Evolutionary conservation across 768 basidiomycete species (phyloP).

Genomic region (Thelephora ganbajun): DNA sequence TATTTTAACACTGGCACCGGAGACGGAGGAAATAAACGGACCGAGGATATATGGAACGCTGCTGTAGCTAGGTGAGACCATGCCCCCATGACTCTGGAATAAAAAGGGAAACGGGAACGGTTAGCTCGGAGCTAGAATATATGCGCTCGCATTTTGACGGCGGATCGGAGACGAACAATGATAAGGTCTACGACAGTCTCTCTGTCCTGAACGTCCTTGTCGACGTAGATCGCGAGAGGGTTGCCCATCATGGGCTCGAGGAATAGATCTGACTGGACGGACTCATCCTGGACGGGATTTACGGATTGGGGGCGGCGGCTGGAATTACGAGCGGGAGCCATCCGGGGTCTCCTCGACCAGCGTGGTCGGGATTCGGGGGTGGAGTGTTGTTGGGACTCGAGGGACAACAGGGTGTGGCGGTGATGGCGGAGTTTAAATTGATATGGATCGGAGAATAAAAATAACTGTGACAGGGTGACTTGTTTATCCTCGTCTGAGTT

Average conservation of each 20-base stretch:
- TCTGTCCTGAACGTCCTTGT: constrained; percentile 66
- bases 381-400: constrained; percentile 8
- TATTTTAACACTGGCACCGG: not conserved
- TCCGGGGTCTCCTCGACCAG: constrained; percentile 36
- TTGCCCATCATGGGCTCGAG: constrained; percentile 74
- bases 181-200: constrained; percentile 50
- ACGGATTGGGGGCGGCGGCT: constrained; percentile 30
- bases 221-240: constrained; percentile 62
- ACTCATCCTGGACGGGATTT: constrained; percentile 18
- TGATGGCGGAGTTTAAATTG: too few relatives aligned
- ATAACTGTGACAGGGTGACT: too few relatives aligned
- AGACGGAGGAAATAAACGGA: constrained; percentile 19
- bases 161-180: constrained; percentile 33
- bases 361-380: constrained; percentile 1
- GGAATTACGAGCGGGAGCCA: constrained; percentile 64
- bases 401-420: constrained; percentile 5
- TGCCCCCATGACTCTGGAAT: constrained; percentile 63
- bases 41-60: constrained; percentile 71
- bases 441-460: too few relatives aligned
- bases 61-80: constrained; percentile 61
- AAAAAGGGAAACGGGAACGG: not conserved
- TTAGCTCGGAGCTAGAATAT: not conserved
- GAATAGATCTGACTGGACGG: constrained; percentile 41
- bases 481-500: too few relatives aligned
- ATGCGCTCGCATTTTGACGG: constrained; percentile 1